A percentile compares a stretch with the other conserved stretches of the same genome.
phyloP scores from a whole-genome alignment of 768 basidiomycete species.

The Nevesoporus exiguus region DNA sequence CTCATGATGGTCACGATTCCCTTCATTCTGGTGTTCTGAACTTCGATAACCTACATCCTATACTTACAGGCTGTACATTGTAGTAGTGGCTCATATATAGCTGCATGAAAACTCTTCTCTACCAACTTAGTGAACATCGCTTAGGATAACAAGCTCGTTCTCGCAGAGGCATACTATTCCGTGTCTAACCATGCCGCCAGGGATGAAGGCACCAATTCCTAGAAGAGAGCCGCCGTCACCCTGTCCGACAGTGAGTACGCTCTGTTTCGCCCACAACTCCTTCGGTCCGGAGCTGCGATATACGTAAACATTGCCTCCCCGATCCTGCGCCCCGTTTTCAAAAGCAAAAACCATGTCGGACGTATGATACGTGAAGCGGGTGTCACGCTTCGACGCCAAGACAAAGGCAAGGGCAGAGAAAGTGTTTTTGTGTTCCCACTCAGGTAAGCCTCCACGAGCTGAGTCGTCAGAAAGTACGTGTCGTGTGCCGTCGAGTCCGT shows the following conservation, averaged over 20 bases:
- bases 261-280: conserved; percentile 72
- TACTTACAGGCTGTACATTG: conserved; percentile 35
- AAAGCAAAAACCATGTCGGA: conserved; percentile 69
- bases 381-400: conserved; percentile 87
- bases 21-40: conserved; percentile 24
- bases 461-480: conserved; percentile 43
- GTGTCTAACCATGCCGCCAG: conserved; percentile 26
- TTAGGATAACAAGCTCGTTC: conserved; percentile 64
- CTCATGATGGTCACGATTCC: conserved; percentile 32
- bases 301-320: conserved; percentile 82
- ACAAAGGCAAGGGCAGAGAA: conserved; percentile 92
- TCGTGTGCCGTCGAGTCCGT: conserved; percentile 68
- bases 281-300: conserved; percentile 58
- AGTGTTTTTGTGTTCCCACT: conserved; percentile 78
- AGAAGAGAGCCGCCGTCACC: conserved; percentile 70
- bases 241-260: conserved; percentile 72
- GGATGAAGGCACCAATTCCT: conserved; percentile 60
- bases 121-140: conserved; percentile 28
- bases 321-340: conserved; percentile 65
- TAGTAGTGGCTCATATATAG: conserved; percentile 27
- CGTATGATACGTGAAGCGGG: conserved; percentile 79
- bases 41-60: conserved; percentile 35
- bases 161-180: conserved; percentile 75
- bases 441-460: conserved; percentile 22
- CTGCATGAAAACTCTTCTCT: conserved; percentile 17